phyloP scores from a whole-genome alignment of 1,284 basidiomycete genomes.

The Rhodotorula sp. region DNA sequence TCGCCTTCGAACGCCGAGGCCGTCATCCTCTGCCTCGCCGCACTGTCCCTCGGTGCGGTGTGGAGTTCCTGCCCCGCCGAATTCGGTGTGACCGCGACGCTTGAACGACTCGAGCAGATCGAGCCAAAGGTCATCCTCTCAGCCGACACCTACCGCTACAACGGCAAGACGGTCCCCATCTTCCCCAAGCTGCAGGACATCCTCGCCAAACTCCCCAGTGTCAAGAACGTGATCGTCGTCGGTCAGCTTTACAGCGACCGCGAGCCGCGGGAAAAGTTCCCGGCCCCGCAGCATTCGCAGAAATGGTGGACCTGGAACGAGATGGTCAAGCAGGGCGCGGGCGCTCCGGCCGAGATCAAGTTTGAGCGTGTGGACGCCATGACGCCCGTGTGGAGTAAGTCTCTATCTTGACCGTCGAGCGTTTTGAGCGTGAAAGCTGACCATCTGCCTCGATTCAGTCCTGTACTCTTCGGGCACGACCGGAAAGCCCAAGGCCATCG shows the following conservation, averaged over 20 bases:
- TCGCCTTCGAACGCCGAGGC: constrained; percentile 42
- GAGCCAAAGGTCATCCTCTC: constrained; percentile 49
- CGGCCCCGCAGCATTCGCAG: constrained; percentile 7
- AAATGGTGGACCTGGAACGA: constrained; percentile 31
- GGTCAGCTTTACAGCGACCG: constrained; percentile 44
- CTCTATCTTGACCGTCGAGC: background rate
- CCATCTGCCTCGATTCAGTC: constrained; percentile 3
- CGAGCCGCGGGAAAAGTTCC: constrained; percentile 35
- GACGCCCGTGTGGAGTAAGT: constrained; percentile 28
- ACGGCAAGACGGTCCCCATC: constrained; percentile 45
- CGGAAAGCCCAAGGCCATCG: constrained; percentile 50
- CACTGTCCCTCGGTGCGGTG: constrained; percentile 68
- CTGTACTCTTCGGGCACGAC: constrained; percentile 47
- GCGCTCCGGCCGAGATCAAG: constrained; percentile 38
- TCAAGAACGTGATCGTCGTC: constrained; percentile 45
- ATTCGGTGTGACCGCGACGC: constrained; percentile 76
- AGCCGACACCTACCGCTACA: constrained; percentile 48
- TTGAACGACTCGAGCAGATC: constrained; percentile 61
- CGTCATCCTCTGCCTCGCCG: constrained; percentile 53
- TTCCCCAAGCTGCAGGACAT: constrained; percentile 44
- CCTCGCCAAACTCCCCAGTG: constrained; percentile 42
- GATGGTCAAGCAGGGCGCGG: constrained; percentile 23
- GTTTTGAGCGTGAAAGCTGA: background rate
- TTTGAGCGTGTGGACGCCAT: constrained; percentile 41
- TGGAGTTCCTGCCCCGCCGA: constrained; percentile 85